These are phyloP conservation scores for Quercus variabilis DNA, from an alignment of 306 rosid species.

Conservation along the genomic window DNA sequence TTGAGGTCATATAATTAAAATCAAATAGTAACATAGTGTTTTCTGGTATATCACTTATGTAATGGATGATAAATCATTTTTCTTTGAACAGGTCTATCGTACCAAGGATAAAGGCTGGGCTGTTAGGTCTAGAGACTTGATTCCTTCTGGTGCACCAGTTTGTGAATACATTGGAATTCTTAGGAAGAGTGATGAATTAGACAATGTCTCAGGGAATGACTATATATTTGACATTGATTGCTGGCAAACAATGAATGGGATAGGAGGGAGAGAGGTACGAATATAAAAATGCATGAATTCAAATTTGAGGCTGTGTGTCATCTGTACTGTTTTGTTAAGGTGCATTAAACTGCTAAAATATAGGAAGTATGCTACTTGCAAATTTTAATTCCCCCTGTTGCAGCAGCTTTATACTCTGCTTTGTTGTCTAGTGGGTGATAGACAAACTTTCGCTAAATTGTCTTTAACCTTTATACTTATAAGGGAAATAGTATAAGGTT, in stretches of 20 bases:
- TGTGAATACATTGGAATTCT: conserved; percentile 87
- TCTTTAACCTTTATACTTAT: background rate
- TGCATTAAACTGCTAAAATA: background rate
- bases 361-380: background rate
- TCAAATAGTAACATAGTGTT: background rate
- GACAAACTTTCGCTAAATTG: background rate
- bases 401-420: background rate
- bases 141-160: conserved; percentile 95
- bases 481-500: background rate
- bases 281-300: background rate
- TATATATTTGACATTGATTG: conserved; percentile 93
- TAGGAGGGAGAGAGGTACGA: conserved; percentile 89
- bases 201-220: conserved; percentile 52
- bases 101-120: conserved; percentile 96
- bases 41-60: background rate
- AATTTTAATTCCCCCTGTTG: background rate
- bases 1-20: conserved; percentile 54
- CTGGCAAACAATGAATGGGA: conserved; percentile 82
- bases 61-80: background rate
- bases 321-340: background rate
- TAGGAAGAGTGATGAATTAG: conserved; percentile 71
- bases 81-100: conserved; percentile 60
- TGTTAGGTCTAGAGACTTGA: conserved; percentile 91
- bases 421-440: background rate
- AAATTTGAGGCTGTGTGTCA: background rate